Conservation (phyloP, 2,329 filamentous ascomycete genomes). For the Magnaporthiopsis poae region DNA sequence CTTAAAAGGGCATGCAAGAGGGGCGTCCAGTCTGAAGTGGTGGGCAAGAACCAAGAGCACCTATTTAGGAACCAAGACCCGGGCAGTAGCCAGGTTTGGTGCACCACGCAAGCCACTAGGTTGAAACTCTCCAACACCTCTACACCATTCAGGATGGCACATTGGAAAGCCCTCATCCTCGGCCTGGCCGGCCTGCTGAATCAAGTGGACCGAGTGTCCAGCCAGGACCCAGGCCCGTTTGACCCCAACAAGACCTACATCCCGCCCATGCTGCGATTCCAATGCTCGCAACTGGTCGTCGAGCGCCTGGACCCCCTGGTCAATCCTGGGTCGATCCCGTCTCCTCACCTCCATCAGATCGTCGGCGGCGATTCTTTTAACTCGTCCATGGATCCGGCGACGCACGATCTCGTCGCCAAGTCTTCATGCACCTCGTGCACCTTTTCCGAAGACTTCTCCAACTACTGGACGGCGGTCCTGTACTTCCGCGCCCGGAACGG, state of each 20-base stretch:
- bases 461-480: constrained; percentile 27
- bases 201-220: constrained; percentile 7
- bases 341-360: constrained; percentile 6
- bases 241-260: constrained; percentile 12
- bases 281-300: constrained; percentile 6
- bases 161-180: constrained; percentile 8
- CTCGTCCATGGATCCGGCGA: constrained; percentile 5
- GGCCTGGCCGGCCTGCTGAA: constrained; percentile 8
- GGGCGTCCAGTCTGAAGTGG: background rate
- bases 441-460: constrained; percentile 25
- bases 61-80: background rate
- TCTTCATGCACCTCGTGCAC: constrained; percentile 30
- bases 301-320: constrained; percentile 7
- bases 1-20: constrained; percentile 5
- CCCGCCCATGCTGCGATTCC: constrained; percentile 11
- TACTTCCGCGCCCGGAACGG: constrained; percentile 27
- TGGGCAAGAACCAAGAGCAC: background rate
- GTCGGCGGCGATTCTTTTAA: constrained; percentile 7
- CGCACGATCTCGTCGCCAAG: constrained; percentile 15
- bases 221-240: constrained; percentile 11
- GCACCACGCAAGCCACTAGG: background rate
- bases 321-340: background rate
- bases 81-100: background rate
- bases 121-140: background rate
- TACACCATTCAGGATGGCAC: constrained; percentile 7